Percentiles rank a stretch among this genome's conserved stretches.
These are phyloP conservation scores for Yarrowia sp. DNA, from an alignment of 805 yeast species.

Conservation along the genomic window DNA sequence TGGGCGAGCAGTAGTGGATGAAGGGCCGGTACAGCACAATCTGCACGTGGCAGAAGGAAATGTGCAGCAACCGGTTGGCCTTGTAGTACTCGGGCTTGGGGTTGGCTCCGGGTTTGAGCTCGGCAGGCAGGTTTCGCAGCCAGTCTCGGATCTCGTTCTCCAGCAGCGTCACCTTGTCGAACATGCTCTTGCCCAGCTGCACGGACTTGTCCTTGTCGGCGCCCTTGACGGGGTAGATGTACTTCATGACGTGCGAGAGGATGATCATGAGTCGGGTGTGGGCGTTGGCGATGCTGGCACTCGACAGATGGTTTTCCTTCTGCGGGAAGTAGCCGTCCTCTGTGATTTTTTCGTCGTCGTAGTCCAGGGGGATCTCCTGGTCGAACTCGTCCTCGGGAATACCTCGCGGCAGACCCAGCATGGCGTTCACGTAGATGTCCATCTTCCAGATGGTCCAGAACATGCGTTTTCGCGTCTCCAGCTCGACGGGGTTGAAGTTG, in stretches of 20 bases:
- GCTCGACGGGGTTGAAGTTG: slow-evolving; percentile 69
- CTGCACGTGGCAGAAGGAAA: slow-evolving; percentile 56
- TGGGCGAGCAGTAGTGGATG: slow-evolving; percentile 74
- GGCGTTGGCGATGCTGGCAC: slow-evolving; percentile 78
- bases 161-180: slow-evolving; percentile 52
- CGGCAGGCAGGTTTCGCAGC: slow-evolving; percentile 67
- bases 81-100: slow-evolving; percentile 65
- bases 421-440: slow-evolving; percentile 85
- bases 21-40: slow-evolving; percentile 84
- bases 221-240: slow-evolving; percentile 70
- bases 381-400: slow-evolving; percentile 77
- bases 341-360: slow-evolving; percentile 84
- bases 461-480: slow-evolving; percentile 77
- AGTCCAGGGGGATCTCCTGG: slow-evolving; percentile 78
- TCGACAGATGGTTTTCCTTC: slow-evolving; percentile 56
- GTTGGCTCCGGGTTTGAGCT: slow-evolving; percentile 66
- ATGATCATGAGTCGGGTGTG: slow-evolving; percentile 75
- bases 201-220: slow-evolving; percentile 32
- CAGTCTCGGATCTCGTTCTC: slow-evolving; percentile 70
- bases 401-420: slow-evolving; percentile 80
- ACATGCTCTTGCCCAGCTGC: slow-evolving; percentile 28
- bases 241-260: slow-evolving; percentile 65
- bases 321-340: slow-evolving; percentile 53
- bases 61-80: slow-evolving; percentile 63
- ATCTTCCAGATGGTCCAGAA: slow-evolving; percentile 89